Percentiles rank a stretch among this genome's conserved stretches.
Conservation (phyloP, 2,329 filamentous ascomycete genomes). For the Dothiorella sarmentorum region DNA sequence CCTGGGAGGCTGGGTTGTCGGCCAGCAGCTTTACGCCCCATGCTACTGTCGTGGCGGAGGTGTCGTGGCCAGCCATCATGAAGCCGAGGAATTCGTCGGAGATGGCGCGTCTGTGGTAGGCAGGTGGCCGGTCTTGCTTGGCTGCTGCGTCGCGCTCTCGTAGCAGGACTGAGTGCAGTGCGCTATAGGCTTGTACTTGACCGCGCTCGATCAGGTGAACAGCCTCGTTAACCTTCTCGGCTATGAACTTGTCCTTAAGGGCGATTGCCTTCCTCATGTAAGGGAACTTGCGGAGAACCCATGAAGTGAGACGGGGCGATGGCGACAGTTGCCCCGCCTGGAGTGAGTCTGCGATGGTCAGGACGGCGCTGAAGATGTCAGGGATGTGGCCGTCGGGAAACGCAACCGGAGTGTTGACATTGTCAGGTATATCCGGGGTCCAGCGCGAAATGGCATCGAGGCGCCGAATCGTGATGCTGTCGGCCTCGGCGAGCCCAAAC, state of each 20-base stretch:
- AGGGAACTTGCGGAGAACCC: neutral
- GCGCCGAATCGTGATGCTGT: neutral
- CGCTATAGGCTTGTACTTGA: neutral
- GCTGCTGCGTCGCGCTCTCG: conserved; percentile 16
- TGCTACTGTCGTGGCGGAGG: conserved; percentile 40
- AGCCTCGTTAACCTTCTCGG: neutral
- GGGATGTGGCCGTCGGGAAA: conserved; percentile 7
- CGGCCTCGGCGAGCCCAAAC: conserved; percentile 15
- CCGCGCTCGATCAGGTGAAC: neutral
- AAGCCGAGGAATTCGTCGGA: conserved; percentile 29
- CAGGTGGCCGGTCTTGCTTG: conserved; percentile 17
- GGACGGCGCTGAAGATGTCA: neutral
- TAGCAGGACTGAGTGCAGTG: conserved; percentile 19
- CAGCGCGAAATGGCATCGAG: neutral
- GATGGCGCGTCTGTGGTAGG: conserved; percentile 9
- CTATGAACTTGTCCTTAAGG: neutral
- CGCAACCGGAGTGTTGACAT: neutral
- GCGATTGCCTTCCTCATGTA: neutral
- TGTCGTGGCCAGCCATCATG: conserved; percentile 46
- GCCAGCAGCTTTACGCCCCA: conserved; percentile 43
- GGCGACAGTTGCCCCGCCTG: conserved; percentile 10
- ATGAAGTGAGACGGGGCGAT: neutral
- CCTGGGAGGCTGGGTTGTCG: conserved; percentile 34
- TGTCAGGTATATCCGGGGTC: neutral
- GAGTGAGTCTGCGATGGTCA: neutral